Percentiles rank a stretch among this genome's conserved stretches.
These are phyloP conservation scores for Leccinum pellstonianum DNA, from an alignment of 768 basidiomycete genomes.

Conservation along the genomic window DNA sequence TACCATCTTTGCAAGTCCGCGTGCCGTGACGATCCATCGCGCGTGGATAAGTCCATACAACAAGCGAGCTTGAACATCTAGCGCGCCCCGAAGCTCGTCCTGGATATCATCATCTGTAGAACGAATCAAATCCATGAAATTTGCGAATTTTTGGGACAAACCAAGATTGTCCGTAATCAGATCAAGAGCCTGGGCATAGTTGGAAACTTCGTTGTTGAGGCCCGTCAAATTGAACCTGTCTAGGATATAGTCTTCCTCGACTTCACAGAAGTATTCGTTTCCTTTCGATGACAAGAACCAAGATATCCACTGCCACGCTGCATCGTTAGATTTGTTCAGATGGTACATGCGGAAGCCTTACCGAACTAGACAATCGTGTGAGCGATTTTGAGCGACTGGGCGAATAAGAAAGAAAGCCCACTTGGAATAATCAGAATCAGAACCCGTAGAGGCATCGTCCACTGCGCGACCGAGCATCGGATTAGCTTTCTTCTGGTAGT, in stretches of 20 bases:
- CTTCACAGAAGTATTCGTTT: conserved; percentile 99
- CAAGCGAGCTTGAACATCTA: conserved; percentile 91
- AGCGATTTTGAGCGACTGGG: conserved; percentile 7
- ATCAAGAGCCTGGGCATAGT: conserved; percentile 92
- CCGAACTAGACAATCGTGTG: conserved; percentile 26
- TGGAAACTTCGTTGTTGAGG: conserved; percentile 92
- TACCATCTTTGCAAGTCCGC: conserved; percentile 96
- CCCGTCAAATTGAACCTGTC: conserved; percentile 99
- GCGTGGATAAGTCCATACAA: conserved; percentile 97
- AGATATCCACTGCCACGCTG: conserved; percentile 77
- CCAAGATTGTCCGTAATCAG: conserved; percentile 95
- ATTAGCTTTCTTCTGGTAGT: conserved; percentile 21
- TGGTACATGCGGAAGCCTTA: conserved; percentile 21
- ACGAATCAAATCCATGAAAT: background rate
- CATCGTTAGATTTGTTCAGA: conserved; percentile 17
- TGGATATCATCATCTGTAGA: conserved; percentile 85
- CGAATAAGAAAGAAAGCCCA: conserved; percentile 37
- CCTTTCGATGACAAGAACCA: conserved; percentile 98
- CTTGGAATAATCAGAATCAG: conserved; percentile 97
- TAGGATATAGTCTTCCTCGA: conserved; percentile 98
- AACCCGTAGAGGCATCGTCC: conserved; percentile 88
- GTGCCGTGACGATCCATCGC: conserved; percentile 92
- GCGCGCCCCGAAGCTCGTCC: conserved; percentile 86
- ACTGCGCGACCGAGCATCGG: conserved; percentile 49
- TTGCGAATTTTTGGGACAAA: conserved; percentile 37